Evolutionary conservation across 2,329 filamentous ascomycete genomes (phyloP).

Genomic region (Aspergillus bombycis): DNA sequence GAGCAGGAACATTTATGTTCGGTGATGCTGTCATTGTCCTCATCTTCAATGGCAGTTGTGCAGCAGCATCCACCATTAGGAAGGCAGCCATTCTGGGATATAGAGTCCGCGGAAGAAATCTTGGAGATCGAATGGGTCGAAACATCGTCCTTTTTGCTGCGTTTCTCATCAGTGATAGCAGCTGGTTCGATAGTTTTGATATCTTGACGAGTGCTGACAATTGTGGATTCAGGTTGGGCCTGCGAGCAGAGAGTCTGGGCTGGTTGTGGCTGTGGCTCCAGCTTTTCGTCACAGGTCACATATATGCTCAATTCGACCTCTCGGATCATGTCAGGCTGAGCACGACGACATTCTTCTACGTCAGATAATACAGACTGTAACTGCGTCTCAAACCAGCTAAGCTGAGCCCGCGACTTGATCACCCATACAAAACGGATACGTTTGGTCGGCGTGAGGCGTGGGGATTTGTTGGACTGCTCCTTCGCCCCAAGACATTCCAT

Average conservation of each 20-base stretch:
- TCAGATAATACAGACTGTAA: conserved; percentile 51
- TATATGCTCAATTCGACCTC: conserved; percentile 58
- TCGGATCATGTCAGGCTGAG: conserved; percentile 37
- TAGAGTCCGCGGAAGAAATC: conserved; percentile 13
- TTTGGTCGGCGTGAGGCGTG: conserved; percentile 46
- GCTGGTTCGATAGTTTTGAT: not conserved
- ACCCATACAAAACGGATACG: conserved; percentile 62
- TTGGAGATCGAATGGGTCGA: conserved; percentile 24
- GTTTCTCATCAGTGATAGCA: conserved; percentile 16
- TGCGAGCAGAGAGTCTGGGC: conserved; percentile 27
- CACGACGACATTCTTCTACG: conserved; percentile 40
- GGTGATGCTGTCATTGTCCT: conserved; percentile 42
- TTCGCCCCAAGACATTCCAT: conserved; percentile 30
- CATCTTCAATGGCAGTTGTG: conserved; percentile 50
- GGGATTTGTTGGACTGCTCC: conserved; percentile 15
- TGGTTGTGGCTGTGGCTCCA: conserved; percentile 33
- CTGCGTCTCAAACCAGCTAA: conserved; percentile 58
- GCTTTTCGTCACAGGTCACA: conserved; percentile 56
- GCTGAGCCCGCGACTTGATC: conserved; percentile 56
- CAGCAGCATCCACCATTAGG: conserved; percentile 51
- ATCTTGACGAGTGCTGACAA: not conserved
- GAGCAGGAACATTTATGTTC: conserved; percentile 43
- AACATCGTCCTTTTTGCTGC: conserved; percentile 26
- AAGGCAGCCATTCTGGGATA: conserved; percentile 22
- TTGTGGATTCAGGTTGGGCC: conserved; percentile 14